A percentile compares a stretch with the other conserved stretches of the same genome.
Evolutionary conservation across 2,329 filamentous ascomycete species (phyloP).

Genomic region (Blumeria graminis): DNA sequence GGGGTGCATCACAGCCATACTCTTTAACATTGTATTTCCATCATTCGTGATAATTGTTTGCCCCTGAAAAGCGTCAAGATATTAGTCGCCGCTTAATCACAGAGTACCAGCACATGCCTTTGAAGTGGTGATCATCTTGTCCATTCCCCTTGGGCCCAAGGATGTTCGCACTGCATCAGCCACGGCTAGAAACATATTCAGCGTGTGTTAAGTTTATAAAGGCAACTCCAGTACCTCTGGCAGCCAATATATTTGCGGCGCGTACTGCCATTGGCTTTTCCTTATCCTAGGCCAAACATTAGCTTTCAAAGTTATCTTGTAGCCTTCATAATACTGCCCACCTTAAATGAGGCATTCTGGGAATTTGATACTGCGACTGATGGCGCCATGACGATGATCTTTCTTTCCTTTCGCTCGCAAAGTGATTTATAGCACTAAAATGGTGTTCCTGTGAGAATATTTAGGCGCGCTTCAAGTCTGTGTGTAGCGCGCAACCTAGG

Average conservation of each 20-base stretch:
- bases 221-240: conserved; percentile 40
- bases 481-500: too few species aligned
- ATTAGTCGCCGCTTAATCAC: conserved; percentile 2
- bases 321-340: conserved; percentile 13
- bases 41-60: conserved; percentile 99
- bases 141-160: conserved; percentile 66
- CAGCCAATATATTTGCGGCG: conserved; percentile 88
- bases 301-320: conserved; percentile 8
- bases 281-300: conserved; percentile 36
- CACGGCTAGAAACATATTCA: conserved; percentile 37
- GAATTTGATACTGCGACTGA: conserved; percentile 17
- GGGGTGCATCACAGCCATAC: conserved; percentile 99
- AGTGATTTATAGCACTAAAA: too few species aligned
- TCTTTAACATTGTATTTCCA: conserved; percentile 95
- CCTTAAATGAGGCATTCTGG: conserved; percentile 44
- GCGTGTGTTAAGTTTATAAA: background rate
- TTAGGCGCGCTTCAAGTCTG: too few species aligned
- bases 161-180: conserved; percentile 95
- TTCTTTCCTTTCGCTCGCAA: too few species aligned
- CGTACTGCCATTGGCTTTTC: conserved; percentile 97
- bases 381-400: conserved; percentile 22
- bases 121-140: conserved; percentile 3
- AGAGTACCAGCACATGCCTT: background rate
- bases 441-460: too few species aligned
- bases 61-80: conserved; percentile 34